Percentiles rank a stretch among this genome's conserved stretches.
Conservation (phyloP, 768 basidiomycete genomes). For the Leccinum subgranulosum region DNA sequence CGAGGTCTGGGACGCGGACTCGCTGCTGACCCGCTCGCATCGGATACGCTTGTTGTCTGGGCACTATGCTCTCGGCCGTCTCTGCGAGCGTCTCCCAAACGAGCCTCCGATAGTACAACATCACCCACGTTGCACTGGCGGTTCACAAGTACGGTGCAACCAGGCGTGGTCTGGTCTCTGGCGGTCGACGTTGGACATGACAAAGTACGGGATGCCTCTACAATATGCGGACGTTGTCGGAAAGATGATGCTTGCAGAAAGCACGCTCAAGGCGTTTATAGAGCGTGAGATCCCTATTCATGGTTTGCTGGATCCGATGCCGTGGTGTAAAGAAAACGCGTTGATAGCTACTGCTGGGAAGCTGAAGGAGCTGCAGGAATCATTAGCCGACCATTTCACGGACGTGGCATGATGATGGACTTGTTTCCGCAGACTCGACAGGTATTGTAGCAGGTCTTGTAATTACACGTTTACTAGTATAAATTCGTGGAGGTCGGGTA, state of each 20-base stretch:
- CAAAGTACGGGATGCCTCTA: conserved; percentile 37
- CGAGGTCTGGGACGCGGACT: conserved; percentile 46
- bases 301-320: conserved; percentile 41
- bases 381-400: conserved; percentile 44
- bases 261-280: conserved; percentile 43
- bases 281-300: conserved; percentile 41
- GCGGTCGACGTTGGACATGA: conserved; percentile 40
- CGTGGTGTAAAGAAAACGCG: conserved; percentile 43
- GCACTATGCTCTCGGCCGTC: conserved; percentile 45
- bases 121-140: conserved; percentile 37
- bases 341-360: conserved; percentile 41
- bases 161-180: conserved; percentile 46
- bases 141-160: conserved; percentile 39
- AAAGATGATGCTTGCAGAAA: conserved; percentile 46
- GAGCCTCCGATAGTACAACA: conserved; percentile 44
- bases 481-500: conserved; percentile 5
- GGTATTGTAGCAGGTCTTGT: conserved; percentile 14
- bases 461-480: conserved; percentile 1
- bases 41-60: conserved; percentile 52
- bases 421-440: background rate
- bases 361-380: conserved; percentile 46
- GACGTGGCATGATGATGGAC: conserved; percentile 35
- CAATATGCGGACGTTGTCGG: conserved; percentile 45
- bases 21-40: conserved; percentile 45
- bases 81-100: conserved; percentile 42